Evolutionary conservation across 495 filamentous ascomycete genomes (phyloP).

Genomic region (Choiromyces venosus): DNA sequence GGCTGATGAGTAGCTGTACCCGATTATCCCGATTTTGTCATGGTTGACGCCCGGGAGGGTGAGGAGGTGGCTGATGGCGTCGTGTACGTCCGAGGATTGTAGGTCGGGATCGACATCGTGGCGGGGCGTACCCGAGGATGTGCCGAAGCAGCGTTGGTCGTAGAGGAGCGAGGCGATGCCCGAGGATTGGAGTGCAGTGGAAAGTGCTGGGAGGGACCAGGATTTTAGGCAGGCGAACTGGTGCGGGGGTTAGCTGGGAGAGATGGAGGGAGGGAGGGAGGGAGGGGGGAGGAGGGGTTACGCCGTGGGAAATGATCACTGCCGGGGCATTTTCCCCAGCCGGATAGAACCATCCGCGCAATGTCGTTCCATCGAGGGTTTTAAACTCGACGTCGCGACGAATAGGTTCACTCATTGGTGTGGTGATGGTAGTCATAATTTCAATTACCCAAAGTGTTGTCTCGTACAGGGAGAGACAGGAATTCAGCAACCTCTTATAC

Average conservation of each 20-base stretch:
- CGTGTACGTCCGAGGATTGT: slow-evolving; percentile 17
- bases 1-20: slow-evolving; percentile 17
- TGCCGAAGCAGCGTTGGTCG: slow-evolving; percentile 22
- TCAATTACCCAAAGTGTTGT: neutral
- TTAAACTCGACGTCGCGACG: slow-evolving; percentile 37
- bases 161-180: slow-evolving; percentile 18
- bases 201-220: slow-evolving; percentile 15
- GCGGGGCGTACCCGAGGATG: slow-evolving; percentile 17
- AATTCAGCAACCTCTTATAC: neutral
- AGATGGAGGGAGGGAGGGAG: neutral
- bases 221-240: slow-evolving; percentile 23
- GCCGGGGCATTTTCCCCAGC: slow-evolving; percentile 30
- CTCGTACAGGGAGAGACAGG: neutral
- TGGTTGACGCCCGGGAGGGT: slow-evolving; percentile 10
- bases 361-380: slow-evolving; percentile 38
- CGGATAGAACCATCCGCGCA: slow-evolving; percentile 41
- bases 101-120: slow-evolving; percentile 12
- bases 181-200: slow-evolving; percentile 11
- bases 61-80: slow-evolving; percentile 15
- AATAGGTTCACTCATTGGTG: neutral
- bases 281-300: slow-evolving; percentile 3
- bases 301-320: slow-evolving; percentile 33
- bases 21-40: slow-evolving; percentile 10
- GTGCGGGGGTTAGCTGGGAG: neutral
- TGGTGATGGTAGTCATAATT: neutral